Evolutionary conservation across 352 stramenopile genomes (phyloP).

Genomic region (Phytophthora crassamura): DNA sequence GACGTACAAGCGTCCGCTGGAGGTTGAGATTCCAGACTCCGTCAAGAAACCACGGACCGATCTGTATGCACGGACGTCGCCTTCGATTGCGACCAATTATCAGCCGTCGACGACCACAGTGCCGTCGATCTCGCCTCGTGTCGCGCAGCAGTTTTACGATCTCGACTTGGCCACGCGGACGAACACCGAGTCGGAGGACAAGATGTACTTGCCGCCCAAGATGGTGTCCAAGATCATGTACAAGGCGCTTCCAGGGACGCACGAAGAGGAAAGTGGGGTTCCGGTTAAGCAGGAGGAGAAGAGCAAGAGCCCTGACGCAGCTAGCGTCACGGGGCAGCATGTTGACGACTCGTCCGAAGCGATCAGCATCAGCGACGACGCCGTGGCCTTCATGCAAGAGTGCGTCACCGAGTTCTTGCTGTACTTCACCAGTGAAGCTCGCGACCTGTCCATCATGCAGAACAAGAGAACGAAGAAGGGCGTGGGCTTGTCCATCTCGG

Average conservation of each 20-base stretch:
- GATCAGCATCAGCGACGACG: slow-evolving; percentile 83
- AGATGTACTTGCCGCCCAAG: slow-evolving; percentile 79
- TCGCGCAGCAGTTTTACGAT: slow-evolving; percentile 76
- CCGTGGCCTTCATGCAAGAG: slow-evolving; percentile 83
- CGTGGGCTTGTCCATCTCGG: slow-evolving; percentile 58
- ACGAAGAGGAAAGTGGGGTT: slow-evolving; percentile 1
- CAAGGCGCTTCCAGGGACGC: slow-evolving; percentile 41
- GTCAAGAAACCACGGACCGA: slow-evolving; percentile 37
- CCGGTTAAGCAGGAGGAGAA: slow-evolving; percentile 17
- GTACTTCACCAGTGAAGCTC: slow-evolving; percentile 82
- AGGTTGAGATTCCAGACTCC: slow-evolving; percentile 28
- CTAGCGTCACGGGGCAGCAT: slow-evolving; percentile 2
- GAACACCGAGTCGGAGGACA: slow-evolving; percentile 72
- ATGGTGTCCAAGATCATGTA: slow-evolving; percentile 82
- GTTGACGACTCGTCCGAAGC: slow-evolving; percentile 24
- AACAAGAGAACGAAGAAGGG: slow-evolving; percentile 64
- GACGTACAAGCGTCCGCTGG: slow-evolving; percentile 37
- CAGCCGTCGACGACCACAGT: slow-evolving; percentile 16
- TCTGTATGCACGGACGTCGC: neutral
- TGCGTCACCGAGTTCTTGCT: slow-evolving; percentile 87
- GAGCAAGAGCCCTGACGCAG: slow-evolving; percentile 9
- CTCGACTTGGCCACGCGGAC: slow-evolving; percentile 62
- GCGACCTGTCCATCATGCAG: slow-evolving; percentile 68
- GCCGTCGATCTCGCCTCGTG: slow-evolving; percentile 53
- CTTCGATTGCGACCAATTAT: slow-evolving; percentile 4